phyloP scores from a whole-genome alignment of 768 basidiomycete genomes.

The Amanita fuliginea region DNA sequence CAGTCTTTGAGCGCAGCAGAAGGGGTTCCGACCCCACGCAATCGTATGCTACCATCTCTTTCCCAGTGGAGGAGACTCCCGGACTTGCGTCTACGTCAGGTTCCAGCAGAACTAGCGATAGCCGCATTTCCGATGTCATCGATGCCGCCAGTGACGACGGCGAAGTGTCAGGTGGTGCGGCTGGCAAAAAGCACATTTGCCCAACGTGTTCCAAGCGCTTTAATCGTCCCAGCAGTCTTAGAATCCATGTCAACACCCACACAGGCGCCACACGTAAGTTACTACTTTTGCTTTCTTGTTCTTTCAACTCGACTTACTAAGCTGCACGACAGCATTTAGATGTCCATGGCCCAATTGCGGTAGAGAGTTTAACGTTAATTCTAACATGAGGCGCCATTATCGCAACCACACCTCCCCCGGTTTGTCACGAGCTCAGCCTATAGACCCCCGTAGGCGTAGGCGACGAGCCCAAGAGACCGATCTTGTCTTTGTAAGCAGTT shows the following conservation, averaged over 20 bases:
- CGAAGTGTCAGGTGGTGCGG: slow-evolving; percentile 8
- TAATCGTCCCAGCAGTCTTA: slow-evolving; percentile 57
- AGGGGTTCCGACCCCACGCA: slow-evolving; percentile 2
- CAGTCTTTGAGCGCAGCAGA: neutral
- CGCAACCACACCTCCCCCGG: slow-evolving; percentile 46
- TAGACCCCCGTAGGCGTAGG: slow-evolving; percentile 18
- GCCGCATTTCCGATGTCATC: neutral
- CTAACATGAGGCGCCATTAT: slow-evolving; percentile 76
- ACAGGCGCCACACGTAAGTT: slow-evolving; percentile 58
- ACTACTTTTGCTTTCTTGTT: neutral
- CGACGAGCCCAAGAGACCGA: slow-evolving; percentile 4
- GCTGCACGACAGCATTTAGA: slow-evolving; percentile 54
- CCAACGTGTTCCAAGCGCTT: slow-evolving; percentile 51
- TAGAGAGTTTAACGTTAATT: slow-evolving; percentile 73
- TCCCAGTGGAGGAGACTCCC: neutral
- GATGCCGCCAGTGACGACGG: slow-evolving; percentile 5
- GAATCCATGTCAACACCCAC: slow-evolving; percentile 59
- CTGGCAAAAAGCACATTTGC: slow-evolving; percentile 39
- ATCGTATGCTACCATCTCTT: slow-evolving; percentile 2
- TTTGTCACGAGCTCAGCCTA: slow-evolving; percentile 16
- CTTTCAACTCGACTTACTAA: neutral
- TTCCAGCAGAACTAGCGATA: neutral
- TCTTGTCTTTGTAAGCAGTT: slow-evolving; percentile 10
- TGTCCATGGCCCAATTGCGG: slow-evolving; percentile 70
- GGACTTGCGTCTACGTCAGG: neutral